Evolutionary conservation across 768 basidiomycete genomes (phyloP).

Genomic region (Amanita pseudoporphyria): DNA sequence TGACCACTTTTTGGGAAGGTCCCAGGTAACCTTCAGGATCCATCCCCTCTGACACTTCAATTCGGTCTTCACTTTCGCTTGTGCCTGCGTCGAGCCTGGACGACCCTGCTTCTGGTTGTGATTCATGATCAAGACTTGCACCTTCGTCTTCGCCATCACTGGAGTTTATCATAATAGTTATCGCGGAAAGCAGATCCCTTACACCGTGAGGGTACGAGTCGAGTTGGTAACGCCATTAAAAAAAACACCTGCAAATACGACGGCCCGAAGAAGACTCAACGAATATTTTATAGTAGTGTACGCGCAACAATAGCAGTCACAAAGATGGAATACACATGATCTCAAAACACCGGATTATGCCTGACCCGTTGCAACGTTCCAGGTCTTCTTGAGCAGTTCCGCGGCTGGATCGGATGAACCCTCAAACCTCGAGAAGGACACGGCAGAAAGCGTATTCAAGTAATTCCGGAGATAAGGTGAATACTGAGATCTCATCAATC

Average conservation of each 20-base stretch:
- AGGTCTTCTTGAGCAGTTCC: slow-evolving; percentile 52
- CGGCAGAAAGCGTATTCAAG: slow-evolving; percentile 55
- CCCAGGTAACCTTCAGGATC: slow-evolving; percentile 50
- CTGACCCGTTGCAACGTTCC: slow-evolving; percentile 64
- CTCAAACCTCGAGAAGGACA: slow-evolving; percentile 61
- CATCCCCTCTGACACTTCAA: slow-evolving; percentile 38
- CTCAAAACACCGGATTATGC: slow-evolving; percentile 7
- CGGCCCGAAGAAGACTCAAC: neutral
- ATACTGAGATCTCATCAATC: slow-evolving; percentile 38
- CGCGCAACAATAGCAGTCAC: neutral
- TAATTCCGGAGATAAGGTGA: slow-evolving; percentile 73
- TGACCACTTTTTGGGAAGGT: slow-evolving; percentile 47
- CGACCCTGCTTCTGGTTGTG: slow-evolving; percentile 11
- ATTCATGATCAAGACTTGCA: neutral
- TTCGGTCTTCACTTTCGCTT: slow-evolving; percentile 11
- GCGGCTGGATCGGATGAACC: slow-evolving; percentile 46
- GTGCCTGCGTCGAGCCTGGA: slow-evolving; percentile 17
- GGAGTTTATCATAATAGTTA: neutral
- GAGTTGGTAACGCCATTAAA: neutral
- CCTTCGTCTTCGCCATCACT: neutral
- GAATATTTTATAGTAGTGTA: neutral
- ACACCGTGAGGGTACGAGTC: neutral
- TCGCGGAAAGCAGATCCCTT: neutral
- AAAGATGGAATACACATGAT: slow-evolving; percentile 3
- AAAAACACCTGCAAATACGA: slow-evolving; percentile 3